These are phyloP conservation scores for Myxozyma neglecta DNA, from an alignment of 805 yeast species.

Conservation along the genomic window DNA sequence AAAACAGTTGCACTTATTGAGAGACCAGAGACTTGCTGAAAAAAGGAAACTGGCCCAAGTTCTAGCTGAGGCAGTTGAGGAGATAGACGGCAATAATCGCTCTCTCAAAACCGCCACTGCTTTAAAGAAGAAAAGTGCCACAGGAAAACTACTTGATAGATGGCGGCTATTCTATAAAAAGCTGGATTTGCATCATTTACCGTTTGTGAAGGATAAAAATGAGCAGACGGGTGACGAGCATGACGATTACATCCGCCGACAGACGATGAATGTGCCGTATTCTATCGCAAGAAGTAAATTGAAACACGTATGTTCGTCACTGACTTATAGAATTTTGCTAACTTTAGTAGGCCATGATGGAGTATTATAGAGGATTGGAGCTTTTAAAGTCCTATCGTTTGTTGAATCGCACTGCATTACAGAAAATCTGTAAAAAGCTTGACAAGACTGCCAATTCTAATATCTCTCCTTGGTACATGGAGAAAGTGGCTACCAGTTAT, in stretches of 20 bases:
- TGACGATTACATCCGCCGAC: conserved; percentile 19
- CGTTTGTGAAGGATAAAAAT: conserved; percentile 7
- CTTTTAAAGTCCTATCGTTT: conserved; percentile 68
- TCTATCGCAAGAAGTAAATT: conserved; percentile 24
- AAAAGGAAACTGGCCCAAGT: conserved; percentile 2
- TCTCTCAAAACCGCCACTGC: not conserved
- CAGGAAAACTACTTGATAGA: not conserved
- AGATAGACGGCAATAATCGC: not conserved
- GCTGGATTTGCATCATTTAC: conserved; percentile 29
- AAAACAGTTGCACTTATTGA: conserved; percentile 65
- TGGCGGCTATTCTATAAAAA: conserved; percentile 19
- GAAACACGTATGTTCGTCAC: conserved; percentile 14
- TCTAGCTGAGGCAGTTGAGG: not conserved
- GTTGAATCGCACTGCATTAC: conserved; percentile 81
- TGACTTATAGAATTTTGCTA: conserved; percentile 7
- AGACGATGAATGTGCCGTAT: conserved; percentile 17
- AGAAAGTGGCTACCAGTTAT: conserved; percentile 55
- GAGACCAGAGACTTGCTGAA: conserved; percentile 50
- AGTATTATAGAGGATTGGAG: conserved; percentile 71
- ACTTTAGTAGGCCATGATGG: conserved; percentile 59
- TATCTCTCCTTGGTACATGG: conserved; percentile 53
- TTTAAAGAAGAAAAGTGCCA: not conserved
- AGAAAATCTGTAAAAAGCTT: conserved; percentile 85
- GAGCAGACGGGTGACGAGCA: not conserved
- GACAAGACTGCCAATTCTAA: conserved; percentile 66